Evolutionary conservation across 345 rosid species (phyloP).

Genomic region (Aethionema arabicum): DNA sequence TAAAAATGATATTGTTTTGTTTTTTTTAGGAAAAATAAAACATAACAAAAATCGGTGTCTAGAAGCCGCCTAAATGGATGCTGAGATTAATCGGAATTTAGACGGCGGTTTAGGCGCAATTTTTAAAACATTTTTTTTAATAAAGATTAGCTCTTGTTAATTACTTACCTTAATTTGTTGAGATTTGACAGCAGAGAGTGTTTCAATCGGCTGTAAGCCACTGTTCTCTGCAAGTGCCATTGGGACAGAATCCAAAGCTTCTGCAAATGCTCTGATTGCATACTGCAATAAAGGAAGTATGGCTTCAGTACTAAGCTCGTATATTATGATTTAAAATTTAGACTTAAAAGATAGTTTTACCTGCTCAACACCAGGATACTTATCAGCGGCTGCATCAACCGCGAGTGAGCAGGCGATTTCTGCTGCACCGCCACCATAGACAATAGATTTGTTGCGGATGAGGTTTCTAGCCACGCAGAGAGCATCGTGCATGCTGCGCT

Average conservation of each 20-base stretch:
- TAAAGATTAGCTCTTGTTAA: background rate
- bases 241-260: constrained; percentile 82
- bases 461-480: constrained; percentile 94
- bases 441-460: constrained; percentile 87
- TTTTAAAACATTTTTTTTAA: too few species aligned
- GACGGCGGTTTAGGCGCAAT: too few species aligned
- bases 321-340: background rate
- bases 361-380: constrained; percentile 95
- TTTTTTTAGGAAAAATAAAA: too few species aligned
- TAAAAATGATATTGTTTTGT: too few species aligned
- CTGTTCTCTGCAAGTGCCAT: constrained; percentile 99
- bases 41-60: too few species aligned
- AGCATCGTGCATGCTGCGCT: constrained; percentile 95
- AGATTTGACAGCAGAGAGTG: constrained; percentile 87
- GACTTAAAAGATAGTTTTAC: constrained; percentile 29
- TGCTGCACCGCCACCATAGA: constrained; percentile 95
- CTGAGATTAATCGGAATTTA: too few species aligned
- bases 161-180: constrained; percentile 77
- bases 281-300: constrained; percentile 50
- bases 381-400: constrained; percentile 91
- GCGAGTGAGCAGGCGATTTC: constrained; percentile 93
- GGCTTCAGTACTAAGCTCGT: background rate
- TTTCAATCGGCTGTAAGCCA: constrained; percentile 94
- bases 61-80: too few species aligned
- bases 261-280: constrained; percentile 91